Conservation (phyloP, 805 yeast species). For the Metschnikowia kofuensis region DNA sequence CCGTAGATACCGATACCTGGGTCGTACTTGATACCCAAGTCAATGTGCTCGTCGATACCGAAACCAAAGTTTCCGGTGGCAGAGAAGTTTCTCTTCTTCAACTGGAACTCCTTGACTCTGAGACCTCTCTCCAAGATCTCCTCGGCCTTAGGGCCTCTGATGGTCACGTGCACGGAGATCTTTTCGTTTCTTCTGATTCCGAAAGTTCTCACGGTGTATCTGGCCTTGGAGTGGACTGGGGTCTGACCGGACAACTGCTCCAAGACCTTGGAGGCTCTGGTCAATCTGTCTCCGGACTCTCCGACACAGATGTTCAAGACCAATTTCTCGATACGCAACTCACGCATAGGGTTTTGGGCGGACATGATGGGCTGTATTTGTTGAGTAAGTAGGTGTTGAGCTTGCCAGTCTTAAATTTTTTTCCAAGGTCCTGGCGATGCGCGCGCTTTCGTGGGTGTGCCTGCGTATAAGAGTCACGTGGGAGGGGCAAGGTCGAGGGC, state of each 20-base stretch:
- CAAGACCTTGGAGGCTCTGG: slow-evolving; percentile 99
- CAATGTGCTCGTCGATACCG: slow-evolving; percentile 99
- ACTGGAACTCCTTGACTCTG: slow-evolving; percentile 99
- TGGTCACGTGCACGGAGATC: slow-evolving; percentile 98
- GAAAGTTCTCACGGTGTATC: slow-evolving; percentile 99
- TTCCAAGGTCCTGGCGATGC: not conserved
- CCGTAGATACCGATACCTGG: slow-evolving; percentile 99
- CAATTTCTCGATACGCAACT: slow-evolving; percentile 97
- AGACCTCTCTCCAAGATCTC: slow-evolving; percentile 99
- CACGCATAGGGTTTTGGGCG: slow-evolving; percentile 95
- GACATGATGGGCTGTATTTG: slow-evolving; percentile 18
- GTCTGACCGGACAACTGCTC: slow-evolving; percentile 99
- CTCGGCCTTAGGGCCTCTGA: slow-evolving; percentile 98
- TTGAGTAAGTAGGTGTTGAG: slow-evolving; percentile 2
- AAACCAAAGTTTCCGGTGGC: slow-evolving; percentile 99
- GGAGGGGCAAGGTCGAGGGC: no score
- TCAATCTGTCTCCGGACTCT: slow-evolving; percentile 99
- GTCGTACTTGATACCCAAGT: slow-evolving; percentile 99
- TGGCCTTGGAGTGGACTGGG: slow-evolving; percentile 99
- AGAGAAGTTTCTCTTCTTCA: slow-evolving; percentile 91
- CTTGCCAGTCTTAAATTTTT: slow-evolving; percentile 7
- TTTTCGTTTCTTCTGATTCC: slow-evolving; percentile 99
- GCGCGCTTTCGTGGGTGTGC: not conserved
- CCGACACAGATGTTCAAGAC: slow-evolving; percentile 99
- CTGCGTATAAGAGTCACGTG: no score